These are phyloP conservation scores for Rhynchospora breviuscula DNA, from an alignment of 176 grass and related monocot species.

Conservation along the genomic window DNA sequence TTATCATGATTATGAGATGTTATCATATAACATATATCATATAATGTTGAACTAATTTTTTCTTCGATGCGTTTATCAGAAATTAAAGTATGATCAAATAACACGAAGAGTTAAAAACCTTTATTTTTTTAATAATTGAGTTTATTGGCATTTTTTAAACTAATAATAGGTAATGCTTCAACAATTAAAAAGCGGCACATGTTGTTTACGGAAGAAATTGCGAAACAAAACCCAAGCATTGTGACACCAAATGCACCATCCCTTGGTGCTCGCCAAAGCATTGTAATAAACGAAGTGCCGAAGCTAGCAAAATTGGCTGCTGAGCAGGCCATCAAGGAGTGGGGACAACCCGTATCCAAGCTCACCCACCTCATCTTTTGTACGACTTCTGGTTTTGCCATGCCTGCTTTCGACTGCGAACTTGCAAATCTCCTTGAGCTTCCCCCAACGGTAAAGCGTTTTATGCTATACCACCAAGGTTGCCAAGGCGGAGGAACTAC, in stretches of 20 bases:
- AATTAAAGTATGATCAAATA: too few species aligned
- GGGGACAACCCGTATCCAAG: background rate
- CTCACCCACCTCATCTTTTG: background rate
- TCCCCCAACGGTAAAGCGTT: background rate
- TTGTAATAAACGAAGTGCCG: background rate
- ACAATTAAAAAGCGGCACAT: background rate
- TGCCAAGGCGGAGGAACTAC: slow-evolving; percentile 1
- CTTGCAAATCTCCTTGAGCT: background rate
- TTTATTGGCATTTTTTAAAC: background rate
- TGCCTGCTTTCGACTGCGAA: background rate
- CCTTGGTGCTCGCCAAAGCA: background rate
- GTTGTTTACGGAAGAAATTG: background rate
- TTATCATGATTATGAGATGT: background rate
- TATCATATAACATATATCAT: too few species aligned
- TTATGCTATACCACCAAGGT: background rate
- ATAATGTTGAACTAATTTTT: too few species aligned
- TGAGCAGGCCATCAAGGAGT: background rate
- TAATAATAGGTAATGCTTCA: background rate
- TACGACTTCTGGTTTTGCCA: background rate
- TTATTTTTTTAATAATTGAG: background rate
- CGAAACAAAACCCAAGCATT: background rate
- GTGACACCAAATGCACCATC: background rate
- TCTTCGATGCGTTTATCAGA: too few species aligned
- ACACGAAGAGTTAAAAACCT: too few species aligned
- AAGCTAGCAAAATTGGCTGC: background rate